These are phyloP conservation scores for Metschnikowia baotianmanensis DNA, from an alignment of 805 yeast species.

Conservation along the genomic window DNA sequence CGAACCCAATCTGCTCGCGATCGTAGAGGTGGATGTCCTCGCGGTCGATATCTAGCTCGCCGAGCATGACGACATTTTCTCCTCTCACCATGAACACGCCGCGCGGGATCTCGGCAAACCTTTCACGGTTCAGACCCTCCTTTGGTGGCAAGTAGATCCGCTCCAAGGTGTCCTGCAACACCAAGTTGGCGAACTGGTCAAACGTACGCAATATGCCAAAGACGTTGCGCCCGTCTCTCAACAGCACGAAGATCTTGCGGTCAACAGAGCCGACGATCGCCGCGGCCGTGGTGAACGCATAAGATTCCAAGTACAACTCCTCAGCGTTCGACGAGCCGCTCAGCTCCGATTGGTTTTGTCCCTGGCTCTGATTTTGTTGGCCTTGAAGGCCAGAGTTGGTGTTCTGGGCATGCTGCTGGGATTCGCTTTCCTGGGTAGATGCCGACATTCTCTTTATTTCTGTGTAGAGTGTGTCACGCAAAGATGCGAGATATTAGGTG, in stretches of 20 bases:
- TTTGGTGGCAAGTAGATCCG: constrained; percentile 60
- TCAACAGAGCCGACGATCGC: constrained; percentile 87
- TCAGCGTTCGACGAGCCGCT: constrained; percentile 37
- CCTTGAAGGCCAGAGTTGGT: neutral
- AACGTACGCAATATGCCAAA: constrained; percentile 91
- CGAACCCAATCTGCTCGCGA: constrained; percentile 58
- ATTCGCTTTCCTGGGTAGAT: constrained; percentile 2
- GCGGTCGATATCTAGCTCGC: constrained; percentile 85
- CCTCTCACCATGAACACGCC: constrained; percentile 92
- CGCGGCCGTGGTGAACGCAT: constrained; percentile 84
- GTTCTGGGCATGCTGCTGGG: neutral
- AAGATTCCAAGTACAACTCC: constrained; percentile 70
- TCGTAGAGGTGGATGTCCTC: constrained; percentile 68
- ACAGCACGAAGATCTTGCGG: constrained; percentile 73
- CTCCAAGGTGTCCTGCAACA: constrained; percentile 87
- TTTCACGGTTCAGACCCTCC: constrained; percentile 38
- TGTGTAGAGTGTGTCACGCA: no score
- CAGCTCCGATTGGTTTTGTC: constrained; percentile 6
- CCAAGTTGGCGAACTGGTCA: constrained; percentile 92
- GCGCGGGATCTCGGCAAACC: constrained; percentile 71
- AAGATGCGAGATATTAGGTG: no score
- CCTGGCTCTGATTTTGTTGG: constrained; percentile 2
- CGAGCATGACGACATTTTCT: constrained; percentile 90
- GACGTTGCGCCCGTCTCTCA: constrained; percentile 86
- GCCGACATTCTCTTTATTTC: constrained; percentile 2